Evolutionary conservation across 768 basidiomycete genomes (phyloP), one percentile per base, ranked within the genome.

Genomic region (Cystobasidiopsis lactophilus): DNA sequence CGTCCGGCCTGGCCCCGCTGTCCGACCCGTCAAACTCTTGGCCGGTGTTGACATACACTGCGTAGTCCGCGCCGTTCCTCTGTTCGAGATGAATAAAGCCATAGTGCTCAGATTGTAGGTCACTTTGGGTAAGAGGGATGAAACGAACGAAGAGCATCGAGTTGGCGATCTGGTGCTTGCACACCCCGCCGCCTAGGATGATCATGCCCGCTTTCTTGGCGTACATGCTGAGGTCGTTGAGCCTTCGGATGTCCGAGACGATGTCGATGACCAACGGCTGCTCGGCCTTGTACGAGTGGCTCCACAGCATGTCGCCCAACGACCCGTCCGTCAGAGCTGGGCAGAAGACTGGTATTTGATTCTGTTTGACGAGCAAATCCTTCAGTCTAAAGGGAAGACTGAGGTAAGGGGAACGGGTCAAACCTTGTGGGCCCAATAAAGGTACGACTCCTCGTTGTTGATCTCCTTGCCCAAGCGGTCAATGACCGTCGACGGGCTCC

Each of bases 131-230:
- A 27, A 35, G n/a, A 9, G 31, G 18, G 5, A 27, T 26, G 11
- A 29, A 27, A 21, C 16, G 14, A 37, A 95, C 91, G 64, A 98
- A 93, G 23, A 98, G 71, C 93, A 98, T 95, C 1, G 91, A 88
- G 64, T 98, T 98, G n/a, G 91, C 91, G 52, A 98, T 93, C 64
- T 98, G 93, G 65, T 98, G 93, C 66, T 98, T 98, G 71, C 89
- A 96, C 10, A 98, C 88, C 1, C 93, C 93, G 2, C 93, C 93
- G 7, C 93, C 93, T 13, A 96, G 76, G 50, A 98, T 78, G 60
- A 98, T 85, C 89, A 96, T 96, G 2, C 93, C 93, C 19, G 93
- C 93, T 68, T 85, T 89, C 52, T 76, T 78, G 33, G 89, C 82
- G 57, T 75, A 78, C 51, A 93, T 74, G 11, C 82, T 77, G 18